Percentiles rank a stretch among this genome's conserved stretches.
phyloP scores from a whole-genome alignment of 805 yeast species.

The Danielia reshetovae region DNA sequence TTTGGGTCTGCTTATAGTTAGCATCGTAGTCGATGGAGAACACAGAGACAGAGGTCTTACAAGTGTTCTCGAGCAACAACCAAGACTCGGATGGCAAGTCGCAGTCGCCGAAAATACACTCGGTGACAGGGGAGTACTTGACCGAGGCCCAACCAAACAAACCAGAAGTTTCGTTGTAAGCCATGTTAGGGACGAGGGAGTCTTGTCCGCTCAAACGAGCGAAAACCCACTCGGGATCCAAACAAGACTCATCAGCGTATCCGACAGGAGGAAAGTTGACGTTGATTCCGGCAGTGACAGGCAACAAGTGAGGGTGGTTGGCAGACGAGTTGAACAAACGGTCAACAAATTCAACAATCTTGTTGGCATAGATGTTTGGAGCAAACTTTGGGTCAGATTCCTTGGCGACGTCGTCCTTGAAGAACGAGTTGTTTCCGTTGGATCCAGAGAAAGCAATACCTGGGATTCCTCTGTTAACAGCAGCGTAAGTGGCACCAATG shows the following conservation, averaged over 20 bases:
- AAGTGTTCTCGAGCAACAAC: slow-evolving; percentile 24
- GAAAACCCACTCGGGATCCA: slow-evolving; percentile 38
- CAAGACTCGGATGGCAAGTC: slow-evolving; percentile 21
- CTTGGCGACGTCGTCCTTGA: slow-evolving; percentile 18
- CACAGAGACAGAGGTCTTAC: slow-evolving; percentile 43
- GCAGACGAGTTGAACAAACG: slow-evolving; percentile 14
- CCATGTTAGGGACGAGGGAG: slow-evolving; percentile 26
- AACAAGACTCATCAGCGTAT: slow-evolving; percentile 24
- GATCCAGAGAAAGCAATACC: slow-evolving; percentile 26
- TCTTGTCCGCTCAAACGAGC: slow-evolving; percentile 45
- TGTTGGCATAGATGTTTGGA: slow-evolving; percentile 23
- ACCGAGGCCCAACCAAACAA: slow-evolving; percentile 9
- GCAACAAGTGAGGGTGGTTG: slow-evolving; percentile 15
- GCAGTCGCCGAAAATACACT: slow-evolving; percentile 26
- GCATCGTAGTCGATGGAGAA: slow-evolving; percentile 49
- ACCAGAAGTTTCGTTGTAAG: slow-evolving; percentile 39
- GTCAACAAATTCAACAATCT: slow-evolving; percentile 22
- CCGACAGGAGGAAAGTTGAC: slow-evolving; percentile 25
- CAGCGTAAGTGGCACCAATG: slow-evolving; percentile 23
- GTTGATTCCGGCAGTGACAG: slow-evolving; percentile 20
- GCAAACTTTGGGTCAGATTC: slow-evolving; percentile 17
- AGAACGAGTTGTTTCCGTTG: slow-evolving; percentile 24
- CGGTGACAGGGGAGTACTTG: slow-evolving; percentile 35
- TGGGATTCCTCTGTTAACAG: slow-evolving; percentile 24
- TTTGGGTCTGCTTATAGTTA: slow-evolving; percentile 14